Percentiles rank a stretch among this genome's conserved stretches.
Conservation (phyloP, 495 filamentous ascomycete species). For the Poronia punctata region DNA sequence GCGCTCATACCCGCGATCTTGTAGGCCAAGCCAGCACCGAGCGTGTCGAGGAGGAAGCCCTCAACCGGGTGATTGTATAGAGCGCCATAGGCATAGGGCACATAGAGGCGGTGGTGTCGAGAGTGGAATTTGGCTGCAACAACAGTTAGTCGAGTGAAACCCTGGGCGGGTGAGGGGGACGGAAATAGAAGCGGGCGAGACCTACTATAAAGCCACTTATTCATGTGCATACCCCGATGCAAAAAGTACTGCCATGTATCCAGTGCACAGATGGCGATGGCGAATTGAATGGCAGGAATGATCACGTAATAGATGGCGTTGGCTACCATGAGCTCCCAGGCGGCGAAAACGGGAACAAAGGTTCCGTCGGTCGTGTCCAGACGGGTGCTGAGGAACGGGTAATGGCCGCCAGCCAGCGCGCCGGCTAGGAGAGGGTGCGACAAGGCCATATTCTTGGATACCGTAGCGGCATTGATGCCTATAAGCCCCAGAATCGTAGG, state of each 20-base stretch:
- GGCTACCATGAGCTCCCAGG: conserved; percentile 71
- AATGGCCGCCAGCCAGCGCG: conserved; percentile 63
- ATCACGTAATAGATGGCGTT: conserved; percentile 71
- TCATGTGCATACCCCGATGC: conserved; percentile 90
- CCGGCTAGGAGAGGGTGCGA: conserved; percentile 61
- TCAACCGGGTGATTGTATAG: conserved; percentile 94
- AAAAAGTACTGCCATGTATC: conserved; percentile 98
- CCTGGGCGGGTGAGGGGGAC: too few relatives aligned
- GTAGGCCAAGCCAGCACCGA: conserved; percentile 76
- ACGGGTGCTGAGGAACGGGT: conserved; percentile 49
- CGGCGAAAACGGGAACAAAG: conserved; percentile 48
- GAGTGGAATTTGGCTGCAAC: conserved; percentile 75
- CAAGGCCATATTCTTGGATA: conserved; percentile 49
- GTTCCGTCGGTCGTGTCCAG: conserved; percentile 37
- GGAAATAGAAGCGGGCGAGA: too few relatives aligned
- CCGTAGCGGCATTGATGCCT: conserved; percentile 49
- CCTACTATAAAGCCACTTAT: conserved; percentile 94
- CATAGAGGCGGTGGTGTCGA: conserved; percentile 90
- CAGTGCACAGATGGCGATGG: conserved; percentile 61
- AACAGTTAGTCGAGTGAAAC: too few relatives aligned
- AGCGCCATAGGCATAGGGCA: conserved; percentile 94
- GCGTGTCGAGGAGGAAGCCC: conserved; percentile 86
- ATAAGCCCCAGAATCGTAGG: conserved; percentile 50
- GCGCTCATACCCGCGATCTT: conserved; percentile 67
- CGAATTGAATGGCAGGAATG: conserved; percentile 68